These are phyloP conservation scores for Taphrina communis DNA, from an alignment of 1,139 yeast species.

Conservation along the genomic window DNA sequence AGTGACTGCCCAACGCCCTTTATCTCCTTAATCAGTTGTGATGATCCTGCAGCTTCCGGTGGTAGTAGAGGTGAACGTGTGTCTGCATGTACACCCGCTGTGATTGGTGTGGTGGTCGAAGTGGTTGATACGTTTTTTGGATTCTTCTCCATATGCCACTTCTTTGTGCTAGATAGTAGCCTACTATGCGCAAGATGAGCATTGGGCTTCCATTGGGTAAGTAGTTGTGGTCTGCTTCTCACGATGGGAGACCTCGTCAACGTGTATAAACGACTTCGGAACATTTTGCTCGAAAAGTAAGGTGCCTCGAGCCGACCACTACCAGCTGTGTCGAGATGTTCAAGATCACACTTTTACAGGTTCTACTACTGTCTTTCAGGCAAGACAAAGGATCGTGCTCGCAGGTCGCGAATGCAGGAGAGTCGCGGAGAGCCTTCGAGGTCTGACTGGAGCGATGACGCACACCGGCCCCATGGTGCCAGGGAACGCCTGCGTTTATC, in stretches of 20 bases:
- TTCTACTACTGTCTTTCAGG: too few relatives aligned
- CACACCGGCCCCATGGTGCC: too few relatives aligned
- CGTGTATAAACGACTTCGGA: background rate
- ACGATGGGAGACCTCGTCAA: background rate
- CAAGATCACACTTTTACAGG: too few relatives aligned
- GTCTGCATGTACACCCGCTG: conserved; percentile 38
- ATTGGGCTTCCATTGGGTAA: background rate
- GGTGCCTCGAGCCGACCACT: too few relatives aligned
- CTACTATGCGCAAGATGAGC: background rate
- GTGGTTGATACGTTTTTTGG: conserved; percentile 32
- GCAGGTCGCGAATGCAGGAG: too few relatives aligned
- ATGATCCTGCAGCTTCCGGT: conserved; percentile 29
- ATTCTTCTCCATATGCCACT: conserved; percentile 14
- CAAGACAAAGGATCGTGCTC: too few relatives aligned
- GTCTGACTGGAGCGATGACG: too few relatives aligned
- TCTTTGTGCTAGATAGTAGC: background rate
- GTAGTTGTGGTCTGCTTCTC: background rate
- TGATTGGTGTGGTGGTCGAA: conserved; percentile 38
- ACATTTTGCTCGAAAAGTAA: background rate
- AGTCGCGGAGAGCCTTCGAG: too few relatives aligned
- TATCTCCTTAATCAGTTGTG: conserved; percentile 32
- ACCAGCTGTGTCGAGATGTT: too few relatives aligned
- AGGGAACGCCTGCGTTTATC: too few relatives aligned
- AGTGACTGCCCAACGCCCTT: conserved; percentile 28
- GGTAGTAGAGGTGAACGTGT: conserved; percentile 30